A percentile compares a stretch with the other conserved stretches of the same genome.
These are phyloP conservation scores for Blastobotrys illinoisensis DNA, from an alignment of 1,139 yeast species.

Conservation along the genomic window DNA sequence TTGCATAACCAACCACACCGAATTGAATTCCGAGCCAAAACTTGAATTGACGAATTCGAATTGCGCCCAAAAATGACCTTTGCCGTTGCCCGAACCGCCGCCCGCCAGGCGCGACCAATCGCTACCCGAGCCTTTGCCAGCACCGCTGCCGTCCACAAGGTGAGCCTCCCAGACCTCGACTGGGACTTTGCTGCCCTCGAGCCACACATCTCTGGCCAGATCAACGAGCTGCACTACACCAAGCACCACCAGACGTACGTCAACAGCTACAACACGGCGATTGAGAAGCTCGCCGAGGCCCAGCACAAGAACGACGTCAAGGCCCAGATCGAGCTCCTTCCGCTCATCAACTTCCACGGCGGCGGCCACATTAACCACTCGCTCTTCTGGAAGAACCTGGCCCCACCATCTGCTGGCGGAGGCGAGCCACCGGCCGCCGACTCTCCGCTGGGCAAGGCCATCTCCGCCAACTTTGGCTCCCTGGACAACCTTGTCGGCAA, in stretches of 20 bases:
- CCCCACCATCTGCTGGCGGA: constrained; percentile 78
- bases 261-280: constrained; percentile 77
- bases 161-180: constrained; percentile 66
- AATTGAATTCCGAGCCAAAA: background rate
- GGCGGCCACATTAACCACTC: constrained; percentile 91
- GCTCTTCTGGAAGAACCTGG: constrained; percentile 85
- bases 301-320: constrained; percentile 58
- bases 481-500: constrained; percentile 63
- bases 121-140: constrained; percentile 8
- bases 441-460: constrained; percentile 56
- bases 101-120: constrained; percentile 5
- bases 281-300: constrained; percentile 75
- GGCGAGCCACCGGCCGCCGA: constrained; percentile 69
- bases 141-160: constrained; percentile 15
- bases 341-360: constrained; percentile 85
- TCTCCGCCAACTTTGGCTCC: constrained; percentile 65
- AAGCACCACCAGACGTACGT: constrained; percentile 96
- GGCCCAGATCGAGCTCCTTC: constrained; percentile 64
- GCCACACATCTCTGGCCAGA: constrained; percentile 83
- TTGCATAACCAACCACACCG: too few species aligned
- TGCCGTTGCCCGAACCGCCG: constrained; percentile 8
- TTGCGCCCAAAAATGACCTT: constrained; percentile 6
- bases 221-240: constrained; percentile 80
- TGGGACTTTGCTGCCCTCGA: constrained; percentile 87
- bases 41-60: background rate